phyloP scores from a whole-genome alignment of 1,139 yeast species.

The Lodderomyces theae region DNA sequence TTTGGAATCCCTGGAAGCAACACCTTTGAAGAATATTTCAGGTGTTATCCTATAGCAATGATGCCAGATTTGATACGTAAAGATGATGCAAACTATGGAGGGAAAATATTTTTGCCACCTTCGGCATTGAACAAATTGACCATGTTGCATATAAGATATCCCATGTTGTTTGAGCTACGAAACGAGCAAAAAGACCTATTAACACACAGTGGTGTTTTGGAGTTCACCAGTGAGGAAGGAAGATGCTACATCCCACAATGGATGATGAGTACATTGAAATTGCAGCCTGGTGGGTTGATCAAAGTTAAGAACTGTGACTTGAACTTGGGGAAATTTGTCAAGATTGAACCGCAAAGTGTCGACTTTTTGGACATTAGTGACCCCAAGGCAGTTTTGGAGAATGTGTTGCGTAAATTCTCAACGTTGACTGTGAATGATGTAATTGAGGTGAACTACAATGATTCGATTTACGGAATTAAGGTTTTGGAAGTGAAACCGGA shows the following conservation, averaged over 20 bases:
- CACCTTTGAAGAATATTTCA: constrained; percentile 73
- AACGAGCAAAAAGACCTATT: constrained; percentile 57
- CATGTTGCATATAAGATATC: constrained; percentile 83
- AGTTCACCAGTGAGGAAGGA: constrained; percentile 97
- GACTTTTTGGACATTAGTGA: constrained; percentile 92
- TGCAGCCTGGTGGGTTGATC: constrained; percentile 76
- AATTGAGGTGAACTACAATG: constrained; percentile 83
- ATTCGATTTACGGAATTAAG: constrained; percentile 72
- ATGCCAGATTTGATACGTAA: constrained; percentile 79
- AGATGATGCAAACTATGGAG: constrained; percentile 90
- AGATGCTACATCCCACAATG: constrained; percentile 92
- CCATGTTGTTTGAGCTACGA: constrained; percentile 84
- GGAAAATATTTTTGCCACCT: constrained; percentile 92
- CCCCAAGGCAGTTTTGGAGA: constrained; percentile 95
- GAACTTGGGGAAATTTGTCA: constrained; percentile 84
- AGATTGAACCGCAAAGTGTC: constrained; percentile 91
- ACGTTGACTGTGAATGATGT: constrained; percentile 84
- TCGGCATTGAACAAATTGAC: constrained; percentile 87
- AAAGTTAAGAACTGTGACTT: constrained; percentile 76
- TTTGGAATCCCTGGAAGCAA: constrained; percentile 31
- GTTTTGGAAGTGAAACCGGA: constrained; percentile 90
- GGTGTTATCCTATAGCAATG: constrained; percentile 91
- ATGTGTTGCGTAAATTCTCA: constrained; percentile 83
- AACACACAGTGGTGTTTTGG: constrained; percentile 93
- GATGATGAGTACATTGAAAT: constrained; percentile 82